Base-by-base conservation (phyloP, 2,329 filamentous ascomycete species). In the Drechslerella coelobrocha region DNA sequence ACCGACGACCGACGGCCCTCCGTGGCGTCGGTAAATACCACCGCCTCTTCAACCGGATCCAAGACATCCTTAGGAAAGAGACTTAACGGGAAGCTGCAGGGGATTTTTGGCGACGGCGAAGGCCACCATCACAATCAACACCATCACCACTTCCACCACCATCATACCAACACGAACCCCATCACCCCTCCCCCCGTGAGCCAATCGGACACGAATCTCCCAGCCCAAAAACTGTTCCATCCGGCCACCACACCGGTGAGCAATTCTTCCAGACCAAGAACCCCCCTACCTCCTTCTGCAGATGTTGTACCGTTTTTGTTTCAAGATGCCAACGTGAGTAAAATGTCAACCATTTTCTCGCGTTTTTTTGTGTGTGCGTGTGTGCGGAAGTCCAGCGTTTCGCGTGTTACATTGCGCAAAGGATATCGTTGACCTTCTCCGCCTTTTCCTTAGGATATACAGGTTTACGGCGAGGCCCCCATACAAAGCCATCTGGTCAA, bases 251-350 rank as follows among this genome's bases (percentile, higher is more conserved):
- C 92, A 57, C 91, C 91, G 41, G 84, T 85, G 56, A 86, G 86
- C 29, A 92, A 89, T 26, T 14, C 56, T 48, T 62, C 65, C 34
- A 84, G 91, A 74, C 91, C 92, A 51, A 85, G 89, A 75, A 96
- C 91, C n/a, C 92, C 92, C 10, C 83, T 61, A 21, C 57, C 92
- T 55, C 90, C 90, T 43, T 91, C 90, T 10, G 94, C 91, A 76
- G 93, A 97, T 79, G 92, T 99, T 65, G 94, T 96, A 39, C 94
- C 94, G n/a, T 99, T 96, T 84, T 84, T 96, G 72, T 97, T 94
- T 78, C 94, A 97, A 79, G 91, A 94, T 78, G 85, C 85, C 74
- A 86, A 90, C 81, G 88, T 90, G 79, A 82, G 87, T 84, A 73
- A 73, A 74, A 43, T 73, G 48, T 74, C 74, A 60, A 75, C 75